Evolutionary conservation across 2,329 filamentous ascomycete species (phyloP).

Genomic region (Fusarium stilboides): DNA sequence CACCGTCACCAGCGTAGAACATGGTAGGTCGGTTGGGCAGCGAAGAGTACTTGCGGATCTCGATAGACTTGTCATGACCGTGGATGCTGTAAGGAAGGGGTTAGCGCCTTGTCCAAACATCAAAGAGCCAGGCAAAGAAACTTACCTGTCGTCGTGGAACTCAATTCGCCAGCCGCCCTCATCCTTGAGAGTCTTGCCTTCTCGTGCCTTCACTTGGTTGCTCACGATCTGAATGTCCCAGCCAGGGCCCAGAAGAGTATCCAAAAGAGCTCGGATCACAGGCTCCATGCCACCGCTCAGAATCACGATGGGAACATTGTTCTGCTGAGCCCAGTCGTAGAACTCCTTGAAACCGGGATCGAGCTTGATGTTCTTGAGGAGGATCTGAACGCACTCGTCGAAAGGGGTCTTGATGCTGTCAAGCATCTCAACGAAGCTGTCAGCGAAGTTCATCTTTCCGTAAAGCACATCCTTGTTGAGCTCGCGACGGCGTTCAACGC

Average conservation of each 20-base stretch:
- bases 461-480: slow-evolving; percentile 84
- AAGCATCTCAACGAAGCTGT: slow-evolving; percentile 93
- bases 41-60: slow-evolving; percentile 88
- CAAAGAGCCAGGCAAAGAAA: neutral
- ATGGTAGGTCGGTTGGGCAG: slow-evolving; percentile 84
- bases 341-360: slow-evolving; percentile 93
- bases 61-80: slow-evolving; percentile 96
- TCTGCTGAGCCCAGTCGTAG: slow-evolving; percentile 82
- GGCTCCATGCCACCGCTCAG: slow-evolving; percentile 94
- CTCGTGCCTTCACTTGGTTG: slow-evolving; percentile 79
- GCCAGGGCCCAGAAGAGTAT: slow-evolving; percentile 82
- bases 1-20: slow-evolving; percentile 96
- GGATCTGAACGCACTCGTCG: slow-evolving; percentile 82
- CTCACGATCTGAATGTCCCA: slow-evolving; percentile 91
- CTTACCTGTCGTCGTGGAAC: slow-evolving; percentile 87
- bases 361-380: slow-evolving; percentile 86
- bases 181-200: slow-evolving; percentile 81
- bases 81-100: slow-evolving; percentile 71
- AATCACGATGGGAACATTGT: slow-evolving; percentile 93
- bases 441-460: slow-evolving; percentile 80
- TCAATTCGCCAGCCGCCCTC: slow-evolving; percentile 89
- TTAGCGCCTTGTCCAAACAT: slow-evolving; percentile 10
- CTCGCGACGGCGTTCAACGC: slow-evolving; percentile 76
- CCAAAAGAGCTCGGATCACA: slow-evolving; percentile 87
- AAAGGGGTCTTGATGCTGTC: slow-evolving; percentile 87